Evolutionary conservation across 163 green algal species (phyloP), one percentile per base, ranked within the genome.

Genomic region (Volvox carteri): DNA sequence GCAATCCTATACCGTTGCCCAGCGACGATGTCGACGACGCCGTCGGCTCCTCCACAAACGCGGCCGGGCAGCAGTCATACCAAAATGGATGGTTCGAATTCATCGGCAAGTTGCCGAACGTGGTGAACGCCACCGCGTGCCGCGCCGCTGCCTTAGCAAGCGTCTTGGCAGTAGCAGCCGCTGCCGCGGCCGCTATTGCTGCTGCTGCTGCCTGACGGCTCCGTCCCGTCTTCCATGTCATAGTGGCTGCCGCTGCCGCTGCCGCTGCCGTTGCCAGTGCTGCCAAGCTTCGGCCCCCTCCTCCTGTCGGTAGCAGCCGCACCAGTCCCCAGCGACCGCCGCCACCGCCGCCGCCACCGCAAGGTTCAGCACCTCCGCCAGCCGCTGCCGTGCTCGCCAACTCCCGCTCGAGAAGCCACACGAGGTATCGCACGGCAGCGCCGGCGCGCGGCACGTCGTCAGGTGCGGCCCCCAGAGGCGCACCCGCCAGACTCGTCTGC

Each of bases 81-180:
- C 60, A 86, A n/a, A 77, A 86, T 21, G 79, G 79, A n/a, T 86
- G 79, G n/a, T 48, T 44, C 16, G 79, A 86, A 9, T 8, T 19
- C 60, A 86, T 77, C 7, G 79, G 79, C 60, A 86, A 42, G 41
- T 65, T 35, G 41, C 60, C 19, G 16, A 86, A 78, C 23, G 41
- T 23, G 0, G 4, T 4, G 44, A 86, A 86, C 25, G 25, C 60
- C n/a, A 60, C 79, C 14, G 79, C 60, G 2, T 42, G 35, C 16
- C 8, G 11, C n/a, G 42, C 79, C 41, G 65, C 37, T 23, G 41
- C 60, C 41, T 56, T 56, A 1, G 41, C 79, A 23, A 86, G 79
- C 4, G 79, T 60, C 78, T 86, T 86, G 60, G 54, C 25, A 23
- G 54, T 23, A 4, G 54, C 54, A 65, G 30, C 44, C 25, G 30